Base-by-base conservation (phyloP, 2,329 filamentous ascomycete species). In the Macrophomina phaseolina region DNA sequence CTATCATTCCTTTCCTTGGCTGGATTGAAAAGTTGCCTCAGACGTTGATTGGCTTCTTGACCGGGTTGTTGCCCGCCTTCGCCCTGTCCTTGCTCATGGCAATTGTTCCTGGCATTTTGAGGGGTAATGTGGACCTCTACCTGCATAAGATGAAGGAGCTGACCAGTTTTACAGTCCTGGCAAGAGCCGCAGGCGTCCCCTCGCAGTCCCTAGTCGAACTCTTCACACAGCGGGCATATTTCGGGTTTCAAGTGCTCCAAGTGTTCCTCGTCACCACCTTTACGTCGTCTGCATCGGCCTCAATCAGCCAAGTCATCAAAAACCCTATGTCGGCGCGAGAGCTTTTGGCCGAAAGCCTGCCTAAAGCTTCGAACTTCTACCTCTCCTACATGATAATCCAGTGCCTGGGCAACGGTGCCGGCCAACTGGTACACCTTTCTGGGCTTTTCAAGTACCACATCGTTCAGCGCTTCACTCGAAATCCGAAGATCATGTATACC, bases 321-420 rank as follows among this genome's bases (percentile, higher is more conserved):
- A 84, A 92, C 53, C 89, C 92, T 6, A 80, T 82, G 16, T 80
- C 80, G 0, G 86, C 88, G 4, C 87, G 92, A 0, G 85, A 84
- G 45, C 87, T 95, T 66, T 81, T 99, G 32, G 94, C 94, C 0
- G 77, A 83, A 9, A 95, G 94, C 68, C 82, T 99, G 5, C 95
- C 95, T 1, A 91, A 88, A 71, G 90, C 94, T 0, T 91, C 93
- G 71, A 97, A 97, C 76, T 99, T 98, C 79, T 99, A 98, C 82
- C 98, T 98, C 83, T 94, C 93, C 1, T 99, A 99, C 85, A 94
- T 99, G 89, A 90, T 97, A 76, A 89, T 99, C 8, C 95, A 98
- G 74, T 93, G 94, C 0, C 63, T 65, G 5, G 48, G 40, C 8
- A 94, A 92, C 0, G 83, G 98, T 4, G 82, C 97, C 12, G 95